Conservation (phyloP, 768 basidiomycete genomes). For the Grammothele lineata region DNA sequence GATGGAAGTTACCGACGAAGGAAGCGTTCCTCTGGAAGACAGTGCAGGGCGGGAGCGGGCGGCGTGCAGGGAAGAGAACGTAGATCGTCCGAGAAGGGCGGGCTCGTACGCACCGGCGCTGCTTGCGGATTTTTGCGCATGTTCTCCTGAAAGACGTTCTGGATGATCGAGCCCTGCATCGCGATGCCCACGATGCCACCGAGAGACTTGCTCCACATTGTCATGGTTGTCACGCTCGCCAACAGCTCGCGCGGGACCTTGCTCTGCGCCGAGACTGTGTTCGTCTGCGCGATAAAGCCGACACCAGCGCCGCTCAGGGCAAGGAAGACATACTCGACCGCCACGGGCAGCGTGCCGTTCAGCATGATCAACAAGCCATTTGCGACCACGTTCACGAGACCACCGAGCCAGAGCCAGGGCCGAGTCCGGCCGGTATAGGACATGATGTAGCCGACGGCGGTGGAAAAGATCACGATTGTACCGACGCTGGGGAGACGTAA, state of each 20-base stretch:
- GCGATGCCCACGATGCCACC: constrained; percentile 7
- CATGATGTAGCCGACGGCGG: constrained; percentile 3
- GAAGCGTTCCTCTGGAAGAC: too few species aligned
- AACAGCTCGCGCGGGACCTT: constrained; percentile 2
- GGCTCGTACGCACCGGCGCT: constrained; percentile 2
- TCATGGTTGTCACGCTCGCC: constrained; percentile 9
- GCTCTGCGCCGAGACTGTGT: constrained; percentile 8
- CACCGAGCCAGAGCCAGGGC: constrained; percentile 6
- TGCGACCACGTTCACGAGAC: neutral
- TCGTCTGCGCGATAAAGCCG: constrained; percentile 8
- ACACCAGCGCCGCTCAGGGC: constrained; percentile 2
- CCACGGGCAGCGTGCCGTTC: constrained; percentile 4
- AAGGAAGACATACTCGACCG: constrained; percentile 5
- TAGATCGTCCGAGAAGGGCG: too few species aligned
- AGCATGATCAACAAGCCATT: constrained; percentile 6
- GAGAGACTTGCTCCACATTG: constrained; percentile 8
- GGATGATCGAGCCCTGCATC: constrained; percentile 4
- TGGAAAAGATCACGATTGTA: neutral
- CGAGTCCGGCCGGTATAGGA: constrained; percentile 1
- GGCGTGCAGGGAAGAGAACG: too few species aligned
- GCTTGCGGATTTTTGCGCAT: neutral
- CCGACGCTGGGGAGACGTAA: neutral
- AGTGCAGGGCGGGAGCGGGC: too few species aligned
- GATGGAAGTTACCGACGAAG: too few species aligned
- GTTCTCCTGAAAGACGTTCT: constrained; percentile 1